A percentile compares a stretch with the other conserved stretches of the same genome.
Evolutionary conservation across 2,329 filamentous ascomycete species (phyloP).

Genomic region (Neonectria punicea): DNA sequence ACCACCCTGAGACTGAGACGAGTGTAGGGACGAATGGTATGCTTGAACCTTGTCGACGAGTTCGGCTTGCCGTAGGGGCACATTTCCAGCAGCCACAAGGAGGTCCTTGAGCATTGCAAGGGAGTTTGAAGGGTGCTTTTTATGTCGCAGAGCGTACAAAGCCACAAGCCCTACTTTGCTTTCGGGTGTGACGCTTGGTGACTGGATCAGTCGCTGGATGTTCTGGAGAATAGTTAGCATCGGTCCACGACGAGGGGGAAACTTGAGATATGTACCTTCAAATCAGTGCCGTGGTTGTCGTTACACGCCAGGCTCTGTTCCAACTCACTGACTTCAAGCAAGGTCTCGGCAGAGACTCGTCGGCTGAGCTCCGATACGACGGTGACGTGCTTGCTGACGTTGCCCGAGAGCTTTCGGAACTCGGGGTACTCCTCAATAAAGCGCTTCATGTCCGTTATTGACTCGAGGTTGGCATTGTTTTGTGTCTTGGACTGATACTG

Average conservation of each 20-base stretch:
- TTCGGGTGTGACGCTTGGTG: slow-evolving; percentile 78
- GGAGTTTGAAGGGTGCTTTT: slow-evolving; percentile 85
- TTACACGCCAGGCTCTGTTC: slow-evolving; percentile 98
- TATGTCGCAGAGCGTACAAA: slow-evolving; percentile 93
- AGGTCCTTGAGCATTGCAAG: slow-evolving; percentile 88
- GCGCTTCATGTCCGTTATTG: slow-evolving; percentile 97
- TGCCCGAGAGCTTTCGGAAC: slow-evolving; percentile 95
- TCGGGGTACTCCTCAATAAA: slow-evolving; percentile 99
- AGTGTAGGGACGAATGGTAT: slow-evolving; percentile 89
- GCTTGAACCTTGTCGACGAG: slow-evolving; percentile 83
- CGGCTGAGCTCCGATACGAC: slow-evolving; percentile 93
- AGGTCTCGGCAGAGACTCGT: slow-evolving; percentile 82
- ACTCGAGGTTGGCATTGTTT: slow-evolving; percentile 94
- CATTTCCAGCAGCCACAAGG: slow-evolving; percentile 82
- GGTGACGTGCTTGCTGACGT: slow-evolving; percentile 98
- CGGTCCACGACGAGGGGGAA: background rate
- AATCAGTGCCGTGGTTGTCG: slow-evolving; percentile 89
- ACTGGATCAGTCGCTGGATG: slow-evolving; percentile 86
- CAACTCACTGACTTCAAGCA: slow-evolving; percentile 96
- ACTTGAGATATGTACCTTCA: slow-evolving; percentile 71
- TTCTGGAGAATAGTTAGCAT: slow-evolving; percentile 61
- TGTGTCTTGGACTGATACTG: slow-evolving; percentile 99
- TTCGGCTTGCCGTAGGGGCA: slow-evolving; percentile 79
- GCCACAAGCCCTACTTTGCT: slow-evolving; percentile 92
- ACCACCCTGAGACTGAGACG: slow-evolving; percentile 77